Conservation (phyloP, 441 rosid species). For the Gossypium schwendimanii region DNA sequence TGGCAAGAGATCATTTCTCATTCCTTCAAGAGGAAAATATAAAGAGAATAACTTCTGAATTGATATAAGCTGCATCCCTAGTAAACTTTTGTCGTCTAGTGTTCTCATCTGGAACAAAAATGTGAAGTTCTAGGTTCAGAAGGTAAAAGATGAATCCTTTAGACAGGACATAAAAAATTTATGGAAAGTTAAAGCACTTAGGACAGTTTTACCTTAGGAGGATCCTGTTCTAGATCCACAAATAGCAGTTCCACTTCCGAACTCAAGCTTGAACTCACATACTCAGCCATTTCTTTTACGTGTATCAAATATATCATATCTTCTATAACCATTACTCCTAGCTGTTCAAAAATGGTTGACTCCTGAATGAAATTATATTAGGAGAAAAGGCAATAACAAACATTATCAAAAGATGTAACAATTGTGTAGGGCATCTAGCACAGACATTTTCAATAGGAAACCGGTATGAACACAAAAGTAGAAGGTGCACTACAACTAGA, state of each 20-base stretch:
- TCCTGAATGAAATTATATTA: constrained; percentile 27
- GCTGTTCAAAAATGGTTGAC: constrained; percentile 40
- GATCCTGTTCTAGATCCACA: constrained; percentile 76
- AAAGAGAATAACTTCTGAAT: constrained; percentile 55
- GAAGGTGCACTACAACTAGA: not conserved
- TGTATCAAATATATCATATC: constrained; percentile 87
- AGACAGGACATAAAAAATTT: not conserved
- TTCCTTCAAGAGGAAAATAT: constrained; percentile 36
- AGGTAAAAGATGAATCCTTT: constrained; percentile 5
- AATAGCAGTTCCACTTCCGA: constrained; percentile 43
- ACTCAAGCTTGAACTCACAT: constrained; percentile 50
- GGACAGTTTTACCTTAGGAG: constrained; percentile 58
- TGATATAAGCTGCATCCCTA: constrained; percentile 45
- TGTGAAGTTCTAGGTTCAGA: not conserved
- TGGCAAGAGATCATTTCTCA: constrained; percentile 20
- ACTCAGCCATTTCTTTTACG: constrained; percentile 44
- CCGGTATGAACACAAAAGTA: not conserved
- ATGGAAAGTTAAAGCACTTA: not conserved
- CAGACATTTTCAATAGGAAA: not conserved
- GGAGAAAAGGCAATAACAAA: not conserved
- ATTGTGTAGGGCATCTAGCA: not conserved
- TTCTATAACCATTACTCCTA: constrained; percentile 72
- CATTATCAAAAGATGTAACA: not conserved
- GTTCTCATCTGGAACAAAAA: constrained; percentile 53
- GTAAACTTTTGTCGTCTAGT: constrained; percentile 36